These are phyloP conservation scores for Beauveria medogensis DNA, from an alignment of 2,329 filamentous ascomycete species.

Conservation along the genomic window DNA sequence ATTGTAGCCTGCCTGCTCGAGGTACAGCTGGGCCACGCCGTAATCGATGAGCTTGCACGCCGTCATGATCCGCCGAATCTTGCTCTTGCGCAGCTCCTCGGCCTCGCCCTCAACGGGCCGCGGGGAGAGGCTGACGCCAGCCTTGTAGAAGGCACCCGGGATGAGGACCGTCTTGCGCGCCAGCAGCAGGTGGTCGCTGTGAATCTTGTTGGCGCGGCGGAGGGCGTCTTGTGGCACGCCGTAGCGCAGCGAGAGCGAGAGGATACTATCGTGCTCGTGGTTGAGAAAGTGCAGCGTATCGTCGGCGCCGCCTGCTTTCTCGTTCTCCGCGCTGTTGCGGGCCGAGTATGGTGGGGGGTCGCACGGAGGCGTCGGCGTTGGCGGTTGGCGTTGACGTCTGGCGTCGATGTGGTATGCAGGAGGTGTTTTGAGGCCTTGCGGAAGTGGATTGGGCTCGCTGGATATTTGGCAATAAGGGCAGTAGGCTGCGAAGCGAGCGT, in stretches of 20 bases:
- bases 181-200: conserved; percentile 61
- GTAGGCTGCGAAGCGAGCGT: conserved; percentile 57
- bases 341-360: not conserved
- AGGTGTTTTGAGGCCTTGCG: conserved; percentile 60
- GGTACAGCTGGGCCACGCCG: conserved; percentile 66
- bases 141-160: conserved; percentile 61
- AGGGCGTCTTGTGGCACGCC: conserved; percentile 56
- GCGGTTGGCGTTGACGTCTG: not conserved
- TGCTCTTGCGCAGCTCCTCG: conserved; percentile 61
- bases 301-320: conserved; percentile 33
- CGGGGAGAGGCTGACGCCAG: conserved; percentile 59
- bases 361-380: not conserved
- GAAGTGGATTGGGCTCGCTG: conserved; percentile 44
- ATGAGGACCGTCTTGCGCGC: conserved; percentile 64
- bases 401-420: conserved; percentile 45
- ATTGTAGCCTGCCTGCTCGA: conserved; percentile 62
- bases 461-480: conserved; percentile 74
- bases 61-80: conserved; percentile 71
- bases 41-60: conserved; percentile 70
- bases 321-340: not conserved
- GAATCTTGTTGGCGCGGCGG: conserved; percentile 60
- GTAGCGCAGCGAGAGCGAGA: conserved; percentile 64
- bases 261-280: conserved; percentile 58
- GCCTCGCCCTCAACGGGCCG: conserved; percentile 66
- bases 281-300: conserved; percentile 71